Evolutionary conservation across 2,329 filamentous ascomycete genomes (phyloP).

Genomic region (Cytospora mali): DNA sequence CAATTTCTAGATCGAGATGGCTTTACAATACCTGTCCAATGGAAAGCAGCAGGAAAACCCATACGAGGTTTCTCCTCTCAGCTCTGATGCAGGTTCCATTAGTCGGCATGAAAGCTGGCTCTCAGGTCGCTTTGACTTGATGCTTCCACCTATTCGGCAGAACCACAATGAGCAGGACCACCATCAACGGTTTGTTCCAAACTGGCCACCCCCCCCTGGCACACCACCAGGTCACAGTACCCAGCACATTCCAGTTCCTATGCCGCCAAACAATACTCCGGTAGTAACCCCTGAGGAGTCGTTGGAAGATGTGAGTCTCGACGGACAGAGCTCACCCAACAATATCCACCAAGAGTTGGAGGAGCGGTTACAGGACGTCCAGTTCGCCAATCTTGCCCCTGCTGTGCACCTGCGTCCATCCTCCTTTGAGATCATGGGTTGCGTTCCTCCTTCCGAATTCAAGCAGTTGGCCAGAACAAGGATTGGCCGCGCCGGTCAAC

Average conservation of each 20-base stretch:
- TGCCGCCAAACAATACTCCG: neutral
- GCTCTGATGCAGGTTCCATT: neutral
- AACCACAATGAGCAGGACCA: neutral
- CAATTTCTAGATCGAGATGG: neutral
- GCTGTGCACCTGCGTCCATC: neutral
- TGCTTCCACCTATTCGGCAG: neutral
- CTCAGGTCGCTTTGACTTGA: neutral
- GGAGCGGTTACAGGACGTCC: neutral
- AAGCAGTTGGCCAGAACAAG: neutral
- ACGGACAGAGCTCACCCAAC: neutral
- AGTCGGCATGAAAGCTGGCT: neutral
- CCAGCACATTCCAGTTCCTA: neutral
- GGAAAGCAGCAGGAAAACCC: neutral
- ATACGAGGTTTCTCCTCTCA: neutral
- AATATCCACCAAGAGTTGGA: neutral
- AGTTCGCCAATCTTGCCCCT: neutral
- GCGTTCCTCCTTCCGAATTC: neutral
- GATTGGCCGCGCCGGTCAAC: neutral
- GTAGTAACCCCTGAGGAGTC: neutral
- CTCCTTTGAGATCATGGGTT: constrained; percentile 19
- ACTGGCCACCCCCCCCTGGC: neutral
- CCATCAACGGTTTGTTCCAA: neutral
- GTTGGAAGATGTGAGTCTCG: neutral
- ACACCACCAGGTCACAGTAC: neutral
- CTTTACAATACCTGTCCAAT: neutral